A percentile compares a stretch with the other conserved stretches of the same genome.
These are phyloP conservation scores for Drechslerella coelobrocha DNA, from an alignment of 2,329 filamentous ascomycete genomes.

Conservation along the genomic window DNA sequence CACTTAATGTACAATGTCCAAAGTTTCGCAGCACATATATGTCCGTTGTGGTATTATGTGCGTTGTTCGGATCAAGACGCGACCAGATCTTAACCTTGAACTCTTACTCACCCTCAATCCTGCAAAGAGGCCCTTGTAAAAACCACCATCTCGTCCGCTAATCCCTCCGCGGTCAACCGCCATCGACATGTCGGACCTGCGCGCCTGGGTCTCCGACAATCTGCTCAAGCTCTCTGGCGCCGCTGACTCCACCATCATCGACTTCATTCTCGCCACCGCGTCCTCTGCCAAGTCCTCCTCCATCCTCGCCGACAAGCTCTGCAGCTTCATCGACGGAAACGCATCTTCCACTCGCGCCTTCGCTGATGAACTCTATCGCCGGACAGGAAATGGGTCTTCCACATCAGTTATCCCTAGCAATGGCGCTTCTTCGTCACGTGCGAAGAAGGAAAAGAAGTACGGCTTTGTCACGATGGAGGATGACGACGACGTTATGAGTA, in stretches of 20 bases:
- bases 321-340: slow-evolving; percentile 63
- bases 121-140: not conserved
- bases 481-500: slow-evolving; percentile 62
- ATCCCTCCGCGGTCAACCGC: not conserved
- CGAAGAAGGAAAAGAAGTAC: slow-evolving; percentile 64
- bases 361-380: slow-evolving; percentile 55
- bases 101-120: slow-evolving; percentile 1
- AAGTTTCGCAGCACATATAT: too few species aligned
- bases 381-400: slow-evolving; percentile 51
- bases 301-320: slow-evolving; percentile 63
- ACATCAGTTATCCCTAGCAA: slow-evolving; percentile 14
- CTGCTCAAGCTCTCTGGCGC: slow-evolving; percentile 62
- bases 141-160: not conserved
- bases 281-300: slow-evolving; percentile 62
- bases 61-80: too few species aligned
- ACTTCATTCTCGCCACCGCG: slow-evolving; percentile 66
- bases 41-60: too few species aligned
- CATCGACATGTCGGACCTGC: slow-evolving; percentile 51
- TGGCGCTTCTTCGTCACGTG: slow-evolving; percentile 20
- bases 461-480: slow-evolving; percentile 73
- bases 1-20: too few species aligned
- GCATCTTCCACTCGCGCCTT: slow-evolving; percentile 59
- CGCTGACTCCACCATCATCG: slow-evolving; percentile 65
- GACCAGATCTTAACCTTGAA: not conserved
- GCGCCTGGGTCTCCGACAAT: slow-evolving; percentile 55